Base-by-base conservation (phyloP, 2,329 filamentous ascomycete species). In the Myrmaecium sp. region DNA sequence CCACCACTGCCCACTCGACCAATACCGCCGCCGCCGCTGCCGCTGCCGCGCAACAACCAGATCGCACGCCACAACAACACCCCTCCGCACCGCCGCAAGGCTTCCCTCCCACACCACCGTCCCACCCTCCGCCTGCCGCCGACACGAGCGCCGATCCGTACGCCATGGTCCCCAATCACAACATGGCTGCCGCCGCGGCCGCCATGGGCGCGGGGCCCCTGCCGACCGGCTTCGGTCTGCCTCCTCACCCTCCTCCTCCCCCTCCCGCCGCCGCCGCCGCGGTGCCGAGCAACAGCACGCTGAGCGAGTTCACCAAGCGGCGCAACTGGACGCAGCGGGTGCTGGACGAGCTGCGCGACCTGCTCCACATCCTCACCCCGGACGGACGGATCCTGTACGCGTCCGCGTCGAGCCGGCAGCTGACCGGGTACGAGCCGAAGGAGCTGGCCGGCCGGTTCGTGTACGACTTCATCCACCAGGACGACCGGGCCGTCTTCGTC, bases 241-340 rank as follows among this genome's bases (percentile, higher is more conserved):
- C n/a, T n/a, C n/a, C n/a, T n/a, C n/a, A n/a, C n/a, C n/a, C n/a
- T n/a, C n/a, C n/a, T n/a, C n/a, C n/a, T n/a, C n/a, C n/a, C n/a
- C n/a, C n/a, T n/a, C n/a, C n/a, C n/a, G n/a, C n/a, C n/a, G 53
- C 53, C 10, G 49, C 54, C 17, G 57, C 42, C 33, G 40, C 47
- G 27, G 55, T 49, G 28, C 54, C 48, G 21, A 43, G 48, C 9
- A 55, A 57, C 27, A 72, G 64, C 50, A 72, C 65, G 5, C 48
- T 73, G 38, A 73, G 68, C 36, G 66, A 74, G 43, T 74, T 74
- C 40, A 74, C 66, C 10, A 73, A 73, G 47, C 57, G 70, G 31
- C 55, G 66, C 33, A 74, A 89, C 46, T 94, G 86, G 86, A 77
- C 81, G 10, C 79, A 84, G 47, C 76, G 80, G 37, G 75, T 93